Base-by-base conservation (phyloP, 1,284 basidiomycete species). In the Schizophyllum amplum region DNA sequence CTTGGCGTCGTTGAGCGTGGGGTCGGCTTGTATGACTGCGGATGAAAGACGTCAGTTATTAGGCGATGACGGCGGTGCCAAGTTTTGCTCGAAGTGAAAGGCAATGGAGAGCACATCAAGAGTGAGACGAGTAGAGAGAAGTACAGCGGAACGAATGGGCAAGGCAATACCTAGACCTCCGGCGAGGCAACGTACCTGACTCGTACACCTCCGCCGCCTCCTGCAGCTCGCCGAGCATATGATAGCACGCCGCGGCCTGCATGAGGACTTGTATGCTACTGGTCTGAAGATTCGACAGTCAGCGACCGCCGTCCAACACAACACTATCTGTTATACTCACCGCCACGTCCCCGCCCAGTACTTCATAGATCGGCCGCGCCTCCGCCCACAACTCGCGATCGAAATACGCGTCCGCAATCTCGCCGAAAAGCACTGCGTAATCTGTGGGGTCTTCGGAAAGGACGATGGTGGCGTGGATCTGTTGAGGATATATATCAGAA, bases 381-480 rank as follows among this genome's bases (percentile, higher is more conserved):
- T 90, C 82, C 0, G 79, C 80, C 69, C 84, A 92, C 71, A 89
- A 72, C 60, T 84, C 82, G 7, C 80, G 73, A 52, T 92, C 87
- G 66, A 89, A 88, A 66, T 90, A 90, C 0, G 90, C 88, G 60
- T 94, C 90, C 0, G 90, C 93, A 22, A 95, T 85, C 65, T 95
- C 92, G 1, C 76, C 78, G 67, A 92, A 94, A 1, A 94, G 72
- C 1, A 86, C 80, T 0, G 86, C 83, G 63, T 93, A 92, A 61
- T 92, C 85, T 2, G 82, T 66, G 0, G 87, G 75, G 59, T 94
- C 90, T 62, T 92, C 78, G 0, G 79, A 70, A 0, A 91, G 75
- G 21, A 96, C 79, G 47, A 87, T 73, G 33, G 78, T 78, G 1
- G 91, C 84, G 67, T 97, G 94, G 52, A 86, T 75, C 90, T n/a